Evolutionary conservation across 2,329 filamentous ascomycete species (phyloP).

Genomic region (Esteya vermicola): DNA sequence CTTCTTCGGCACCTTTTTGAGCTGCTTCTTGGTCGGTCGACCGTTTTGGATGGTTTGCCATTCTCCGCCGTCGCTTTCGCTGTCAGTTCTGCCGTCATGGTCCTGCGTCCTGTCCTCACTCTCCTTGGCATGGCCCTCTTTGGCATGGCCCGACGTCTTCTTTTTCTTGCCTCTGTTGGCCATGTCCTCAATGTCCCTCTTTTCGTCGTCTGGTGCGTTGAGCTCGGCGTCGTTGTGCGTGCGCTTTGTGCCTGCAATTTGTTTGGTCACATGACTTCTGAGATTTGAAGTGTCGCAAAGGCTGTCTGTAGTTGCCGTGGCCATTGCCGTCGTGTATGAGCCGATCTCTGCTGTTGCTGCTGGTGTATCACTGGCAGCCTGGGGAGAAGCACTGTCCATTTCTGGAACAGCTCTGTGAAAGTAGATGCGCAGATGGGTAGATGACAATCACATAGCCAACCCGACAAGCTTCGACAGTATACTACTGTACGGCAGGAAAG

Average conservation of each 20-base stretch:
- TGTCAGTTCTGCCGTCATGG: background rate
- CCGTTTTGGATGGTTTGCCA: constrained; percentile 39
- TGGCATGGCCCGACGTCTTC: background rate
- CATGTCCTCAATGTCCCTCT: too few species aligned
- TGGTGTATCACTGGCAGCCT: too few species aligned
- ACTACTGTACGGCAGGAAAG: too few species aligned
- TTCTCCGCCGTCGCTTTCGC: constrained; percentile 13
- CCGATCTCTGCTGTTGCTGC: too few species aligned
- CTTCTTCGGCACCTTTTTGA: constrained; percentile 45
- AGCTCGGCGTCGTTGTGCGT: background rate
- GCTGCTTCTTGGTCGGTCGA: constrained; percentile 38
- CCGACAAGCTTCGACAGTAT: too few species aligned
- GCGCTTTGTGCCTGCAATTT: background rate
- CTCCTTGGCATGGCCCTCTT: background rate
- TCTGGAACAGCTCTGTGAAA: too few species aligned
- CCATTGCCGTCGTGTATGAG: too few species aligned
- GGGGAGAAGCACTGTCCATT: too few species aligned
- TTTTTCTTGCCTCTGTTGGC: background rate
- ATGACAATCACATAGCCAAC: background rate
- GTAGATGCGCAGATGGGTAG: too few species aligned
- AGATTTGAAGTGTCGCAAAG: too few species aligned
- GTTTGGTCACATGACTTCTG: too few species aligned
- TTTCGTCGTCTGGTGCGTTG: background rate
- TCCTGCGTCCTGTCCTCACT: background rate
- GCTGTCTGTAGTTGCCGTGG: too few species aligned